phyloP scores from a whole-genome alignment of 2,329 filamentous ascomycete species.

The Aspergillus fijiensis region DNA sequence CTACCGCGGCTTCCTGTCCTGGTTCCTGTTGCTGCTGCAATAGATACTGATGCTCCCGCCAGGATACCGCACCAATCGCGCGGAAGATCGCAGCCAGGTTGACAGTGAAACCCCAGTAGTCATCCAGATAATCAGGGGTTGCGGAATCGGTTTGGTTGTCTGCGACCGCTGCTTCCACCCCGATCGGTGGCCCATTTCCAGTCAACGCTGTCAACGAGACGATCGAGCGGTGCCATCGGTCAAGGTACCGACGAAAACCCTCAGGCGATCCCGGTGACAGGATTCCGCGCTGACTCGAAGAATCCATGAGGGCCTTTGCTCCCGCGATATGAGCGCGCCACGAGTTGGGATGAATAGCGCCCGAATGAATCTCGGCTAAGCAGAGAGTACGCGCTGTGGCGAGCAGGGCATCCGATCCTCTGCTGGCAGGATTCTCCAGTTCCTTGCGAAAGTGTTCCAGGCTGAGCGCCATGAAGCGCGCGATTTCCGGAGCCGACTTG shows the following conservation, averaged over 20 bases:
- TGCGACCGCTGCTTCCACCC: conserved; percentile 20
- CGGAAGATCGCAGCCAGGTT: conserved; percentile 41
- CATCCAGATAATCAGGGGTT: conserved; percentile 40
- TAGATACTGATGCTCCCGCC: conserved; percentile 27
- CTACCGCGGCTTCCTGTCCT: conserved; percentile 16
- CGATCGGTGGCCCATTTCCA: conserved; percentile 39
- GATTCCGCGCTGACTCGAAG: conserved; percentile 20
- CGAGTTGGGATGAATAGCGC: conserved; percentile 40
- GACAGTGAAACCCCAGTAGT: conserved; percentile 46
- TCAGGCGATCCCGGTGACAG: conserved; percentile 27
- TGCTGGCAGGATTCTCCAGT: conserved; percentile 34
- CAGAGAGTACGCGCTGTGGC: conserved; percentile 46
- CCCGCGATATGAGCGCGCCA: conserved; percentile 47
- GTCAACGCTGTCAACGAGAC: conserved; percentile 44
- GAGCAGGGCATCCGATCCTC: conserved; percentile 37
- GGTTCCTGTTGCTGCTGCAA: conserved; percentile 1
- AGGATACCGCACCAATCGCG: conserved; percentile 39
- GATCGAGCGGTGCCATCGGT: conserved; percentile 45
- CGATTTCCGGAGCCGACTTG: conserved; percentile 40
- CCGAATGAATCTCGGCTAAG: conserved; percentile 45
- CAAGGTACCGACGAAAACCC: conserved; percentile 39
- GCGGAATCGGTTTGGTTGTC: conserved; percentile 10
- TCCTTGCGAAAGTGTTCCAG: conserved; percentile 44
- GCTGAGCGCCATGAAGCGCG: conserved; percentile 41
- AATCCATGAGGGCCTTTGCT: conserved; percentile 40